Evolutionary conservation across 257 asterid species (phyloP).

Genomic region (Phtheirospermum japonicum): DNA sequence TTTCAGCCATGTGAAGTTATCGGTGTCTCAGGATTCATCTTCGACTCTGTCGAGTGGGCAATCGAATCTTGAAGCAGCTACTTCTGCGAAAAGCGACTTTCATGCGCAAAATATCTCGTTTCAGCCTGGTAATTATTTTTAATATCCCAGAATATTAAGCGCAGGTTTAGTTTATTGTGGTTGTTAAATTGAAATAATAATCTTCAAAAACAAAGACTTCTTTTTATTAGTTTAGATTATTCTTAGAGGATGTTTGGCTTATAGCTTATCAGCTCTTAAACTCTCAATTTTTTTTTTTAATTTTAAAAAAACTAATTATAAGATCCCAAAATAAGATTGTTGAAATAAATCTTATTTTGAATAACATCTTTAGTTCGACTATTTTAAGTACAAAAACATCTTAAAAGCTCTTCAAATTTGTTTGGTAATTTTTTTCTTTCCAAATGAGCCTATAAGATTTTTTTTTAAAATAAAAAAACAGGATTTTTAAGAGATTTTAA

Average conservation of each 20-base stretch:
- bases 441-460: no score
- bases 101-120: constrained; percentile 36
- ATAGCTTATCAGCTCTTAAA: neutral
- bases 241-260: neutral
- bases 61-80: constrained; percentile 38
- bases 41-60: constrained; percentile 50
- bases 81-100: constrained; percentile 33
- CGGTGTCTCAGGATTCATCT: constrained; percentile 42
- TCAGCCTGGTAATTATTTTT: constrained; percentile 41
- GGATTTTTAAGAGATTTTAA: no score
- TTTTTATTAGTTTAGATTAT: neutral
- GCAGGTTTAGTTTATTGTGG: neutral
- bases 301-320: no score
- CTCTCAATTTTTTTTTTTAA: no score
- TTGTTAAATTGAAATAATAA: neutral
- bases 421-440: no score
- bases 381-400: no score
- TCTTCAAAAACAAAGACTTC: neutral
- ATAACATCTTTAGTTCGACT: no score
- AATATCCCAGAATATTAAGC: neutral
- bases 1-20: constrained; percentile 30
- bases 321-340: no score
- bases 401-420: no score
- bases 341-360: no score
- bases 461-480: no score